Evolutionary conservation across 2,329 filamentous ascomycete species (phyloP), one percentile per base, ranked within the genome.

Genomic region (Rhynchosporium graminicola): DNA sequence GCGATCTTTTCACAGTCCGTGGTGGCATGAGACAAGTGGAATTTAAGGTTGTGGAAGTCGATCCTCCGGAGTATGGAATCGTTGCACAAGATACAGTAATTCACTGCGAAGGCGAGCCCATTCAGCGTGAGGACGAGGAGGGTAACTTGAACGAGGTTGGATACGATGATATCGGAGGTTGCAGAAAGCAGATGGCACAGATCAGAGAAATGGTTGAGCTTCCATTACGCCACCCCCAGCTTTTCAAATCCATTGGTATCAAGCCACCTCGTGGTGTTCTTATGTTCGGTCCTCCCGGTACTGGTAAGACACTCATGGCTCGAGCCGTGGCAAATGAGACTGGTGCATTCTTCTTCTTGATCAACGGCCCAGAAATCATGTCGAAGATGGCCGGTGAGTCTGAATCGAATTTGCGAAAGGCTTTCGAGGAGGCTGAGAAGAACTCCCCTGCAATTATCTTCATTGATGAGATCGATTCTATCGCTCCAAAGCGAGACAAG

Each of bases 371-470:
- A 58, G 95, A 98, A 78, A 98, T 99, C 82, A 98, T 99, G 95
- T 97, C 94, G 63, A 98, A 98, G 87, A 98, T 98, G 95, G 95
- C 95, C 64, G 95, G 95, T 86, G 95, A 99, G 80, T 98, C 95
- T 63, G 95, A 98, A 79, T 98, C 94, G 64, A 98, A 98, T 78
- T 80, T 99, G 70, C 90, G 95, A 73, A 98, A 98, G 81, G 95
- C 95, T n/a, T 99, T 99, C 73, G 95, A 98, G 78, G 95, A 98
- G 82, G 95, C 95, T 48, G 94, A 98, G 83, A 98, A 98, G 88
- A 98, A 98, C 82, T 97, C 94, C 0, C 95, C 95, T 13, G 93
- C 95, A 62, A 98, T 99, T 77, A 98, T 99, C 80, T 99, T 98
- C 83, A 98, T 99, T 70, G 95, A 99, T 75, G 95, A 99, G 77